Base-by-base conservation (phyloP, 139 green algal species). In the Chlamydomonas sp. region DNA sequence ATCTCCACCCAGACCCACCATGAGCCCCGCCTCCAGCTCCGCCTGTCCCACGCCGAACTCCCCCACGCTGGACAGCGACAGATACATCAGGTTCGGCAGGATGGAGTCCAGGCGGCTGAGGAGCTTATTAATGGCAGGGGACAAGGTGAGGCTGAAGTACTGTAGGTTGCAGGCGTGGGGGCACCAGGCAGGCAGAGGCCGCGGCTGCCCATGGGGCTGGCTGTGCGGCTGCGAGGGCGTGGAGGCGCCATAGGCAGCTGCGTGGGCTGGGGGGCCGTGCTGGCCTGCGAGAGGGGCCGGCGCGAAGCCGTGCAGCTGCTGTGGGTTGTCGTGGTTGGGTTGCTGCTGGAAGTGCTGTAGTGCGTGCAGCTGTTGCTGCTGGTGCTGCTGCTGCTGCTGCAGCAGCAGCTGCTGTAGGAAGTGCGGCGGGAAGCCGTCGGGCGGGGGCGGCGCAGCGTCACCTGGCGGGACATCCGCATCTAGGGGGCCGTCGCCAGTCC, bases 11-110 rank as follows among this genome's bases (percentile, higher is more conserved):
- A 58, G 5, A 80, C 61, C 20, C 69, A 86, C 80, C 80, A 86
- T 78, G 68, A 86, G 80, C 60, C 80, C 80, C 59, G 69, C 80
- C 80, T 86, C 80, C 80, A 86, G 80, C 80, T 86, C 80, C 14
- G 17, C 17, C 72, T 80, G 82, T 5, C 82, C 71, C 18, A 10
- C 17, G 1, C 82, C 82, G 62, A 86, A 86, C 60, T 86, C 82
- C 10, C 82, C 82, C 82, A 86, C 82, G 1, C 15, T 62, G 49
- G 71, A 80, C 6, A 86, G 82, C 7, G 71, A 80, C 4, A 86
- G 71, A 71, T 86, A 86, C 7, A 20, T 59, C 14, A 86, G 69
- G 20, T 57, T 12, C 16, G 82, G 82, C 71, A 86, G 82, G 60
- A 86, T 71, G n/a, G 14, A 20, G 61, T 86, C 82, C 69, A 86